Conservation (phyloP, 2,329 filamentous ascomycete species). For the Diaporthe longicolla region DNA sequence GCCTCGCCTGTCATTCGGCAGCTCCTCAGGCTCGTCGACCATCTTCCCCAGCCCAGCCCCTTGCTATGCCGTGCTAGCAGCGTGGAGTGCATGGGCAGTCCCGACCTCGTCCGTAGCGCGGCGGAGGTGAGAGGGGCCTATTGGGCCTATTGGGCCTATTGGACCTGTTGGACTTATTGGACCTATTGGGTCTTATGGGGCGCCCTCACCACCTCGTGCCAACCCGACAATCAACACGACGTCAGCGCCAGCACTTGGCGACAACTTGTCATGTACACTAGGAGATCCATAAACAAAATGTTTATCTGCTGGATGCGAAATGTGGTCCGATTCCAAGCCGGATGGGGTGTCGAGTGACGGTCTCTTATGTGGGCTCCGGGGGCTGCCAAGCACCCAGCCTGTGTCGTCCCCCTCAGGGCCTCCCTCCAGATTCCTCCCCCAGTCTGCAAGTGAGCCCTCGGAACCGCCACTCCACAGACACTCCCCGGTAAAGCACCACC, state of each 20-base stretch:
- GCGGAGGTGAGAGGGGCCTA: background rate
- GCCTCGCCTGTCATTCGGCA: background rate
- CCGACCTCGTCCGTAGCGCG: slow-evolving; percentile 19
- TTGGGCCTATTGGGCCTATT: no score
- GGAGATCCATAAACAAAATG: slow-evolving; percentile 18
- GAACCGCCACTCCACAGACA: slow-evolving; percentile 23
- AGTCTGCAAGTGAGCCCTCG: background rate
- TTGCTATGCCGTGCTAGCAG: background rate
- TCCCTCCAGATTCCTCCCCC: background rate
- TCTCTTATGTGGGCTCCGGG: slow-evolving; percentile 28
- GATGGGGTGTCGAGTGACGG: slow-evolving; percentile 26
- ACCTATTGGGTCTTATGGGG: no score
- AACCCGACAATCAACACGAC: slow-evolving; percentile 23
- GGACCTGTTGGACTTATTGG: no score
- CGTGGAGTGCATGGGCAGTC: background rate
- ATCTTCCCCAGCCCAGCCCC: slow-evolving; percentile 15
- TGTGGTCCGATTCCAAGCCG: slow-evolving; percentile 34
- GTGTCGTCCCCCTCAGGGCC: slow-evolving; percentile 31
- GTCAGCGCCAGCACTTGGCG: slow-evolving; percentile 32
- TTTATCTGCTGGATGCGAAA: slow-evolving; percentile 11
- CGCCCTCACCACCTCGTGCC: slow-evolving; percentile 1
- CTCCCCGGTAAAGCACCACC: background rate
- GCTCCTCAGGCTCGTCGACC: background rate
- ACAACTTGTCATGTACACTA: slow-evolving; percentile 23
- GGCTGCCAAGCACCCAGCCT: slow-evolving; percentile 32